Base-by-base conservation (phyloP, 306 rosid species). In the Rosa rugosa region DNA sequence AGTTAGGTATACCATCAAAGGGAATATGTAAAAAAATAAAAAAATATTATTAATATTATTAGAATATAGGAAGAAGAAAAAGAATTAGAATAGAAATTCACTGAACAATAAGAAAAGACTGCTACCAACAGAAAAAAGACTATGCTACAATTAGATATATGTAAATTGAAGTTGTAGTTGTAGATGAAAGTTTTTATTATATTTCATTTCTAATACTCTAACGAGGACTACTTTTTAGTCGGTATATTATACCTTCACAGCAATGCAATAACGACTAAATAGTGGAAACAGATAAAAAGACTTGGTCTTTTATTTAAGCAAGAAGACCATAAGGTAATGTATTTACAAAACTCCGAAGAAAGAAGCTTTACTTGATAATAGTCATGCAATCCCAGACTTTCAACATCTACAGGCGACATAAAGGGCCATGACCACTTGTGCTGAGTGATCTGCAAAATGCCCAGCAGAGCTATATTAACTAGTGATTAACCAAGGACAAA, bases 401-500 rank as follows among this genome's bases (percentile, higher is more conserved):
- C 84, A 44, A 88, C 97, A 78, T 92, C 97, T 50, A 92, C 97
- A 77, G 99, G 97, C 46, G 87, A 84, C 97, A 86, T 82, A 85
- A 94, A 94, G 62, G 99, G 99, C 97, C 97, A 91, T 40, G 97
- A 90, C 97, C 97, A 94, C 81, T 87, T 87, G 83, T 92, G 97
- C 82, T 92, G 95, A 25, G 91, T 87, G 60, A 94, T 88, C 99
- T 94, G 91, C 78, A 71, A 57, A 56, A 31, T 46, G 6, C 16
- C 60, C 71, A 47, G 53, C 5, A 53, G 3, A 54, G 9, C 23
- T 17, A 63, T 38, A 50, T 60, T 74, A 74, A 79, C 72, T 27
- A 68, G 50, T 46, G 51, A 78, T 54, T 42, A 66, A 49, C 9
- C 59, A 56, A 14, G 13, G 20, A 46, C 34, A 68, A 74, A 62